phyloP scores from a whole-genome alignment of 139 green algal genomes.

The Eudorina sp. region DNA sequence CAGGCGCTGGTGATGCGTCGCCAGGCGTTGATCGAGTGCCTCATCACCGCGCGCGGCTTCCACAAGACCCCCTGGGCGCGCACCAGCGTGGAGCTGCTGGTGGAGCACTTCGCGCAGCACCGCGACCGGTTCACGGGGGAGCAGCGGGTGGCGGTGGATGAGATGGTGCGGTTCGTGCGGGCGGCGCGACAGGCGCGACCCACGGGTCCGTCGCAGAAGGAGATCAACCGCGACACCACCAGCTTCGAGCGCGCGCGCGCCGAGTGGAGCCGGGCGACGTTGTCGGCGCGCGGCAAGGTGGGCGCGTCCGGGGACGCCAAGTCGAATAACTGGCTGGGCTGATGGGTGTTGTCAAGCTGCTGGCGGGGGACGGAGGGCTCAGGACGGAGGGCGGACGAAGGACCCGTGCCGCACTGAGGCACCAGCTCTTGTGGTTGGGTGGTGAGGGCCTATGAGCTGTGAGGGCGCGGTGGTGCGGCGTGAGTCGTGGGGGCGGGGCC shows the following conservation, averaged over 20 bases:
- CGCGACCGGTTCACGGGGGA: conserved; percentile 21
- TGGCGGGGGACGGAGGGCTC: no score
- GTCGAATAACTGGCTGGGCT: conserved; percentile 65
- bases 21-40: conserved; percentile 72
- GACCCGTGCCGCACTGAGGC: no score
- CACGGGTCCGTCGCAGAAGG: conserved; percentile 48
- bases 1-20: conserved; percentile 37
- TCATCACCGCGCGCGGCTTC: conserved; percentile 62
- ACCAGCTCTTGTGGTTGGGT: no score
- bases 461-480: no score
- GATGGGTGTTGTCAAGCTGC: no score
- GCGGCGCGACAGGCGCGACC: conserved; percentile 9
- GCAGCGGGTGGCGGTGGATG: conserved; percentile 35
- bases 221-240: conserved; percentile 72
- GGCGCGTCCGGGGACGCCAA: conserved; percentile 61
- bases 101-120: conserved; percentile 58
- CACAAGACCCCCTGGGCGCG: conserved; percentile 75
- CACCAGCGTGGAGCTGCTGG: conserved; percentile 70
- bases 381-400: no score
- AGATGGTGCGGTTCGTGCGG: conserved; percentile 45
- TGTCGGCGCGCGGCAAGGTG: conserved; percentile 66
- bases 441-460: no score
- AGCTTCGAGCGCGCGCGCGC: conserved; percentile 70
- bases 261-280: conserved; percentile 59
- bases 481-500: no score